These are phyloP conservation scores for Sungouiozyma ichnusensis DNA, from an alignment of 805 yeast species.

Conservation along the genomic window DNA sequence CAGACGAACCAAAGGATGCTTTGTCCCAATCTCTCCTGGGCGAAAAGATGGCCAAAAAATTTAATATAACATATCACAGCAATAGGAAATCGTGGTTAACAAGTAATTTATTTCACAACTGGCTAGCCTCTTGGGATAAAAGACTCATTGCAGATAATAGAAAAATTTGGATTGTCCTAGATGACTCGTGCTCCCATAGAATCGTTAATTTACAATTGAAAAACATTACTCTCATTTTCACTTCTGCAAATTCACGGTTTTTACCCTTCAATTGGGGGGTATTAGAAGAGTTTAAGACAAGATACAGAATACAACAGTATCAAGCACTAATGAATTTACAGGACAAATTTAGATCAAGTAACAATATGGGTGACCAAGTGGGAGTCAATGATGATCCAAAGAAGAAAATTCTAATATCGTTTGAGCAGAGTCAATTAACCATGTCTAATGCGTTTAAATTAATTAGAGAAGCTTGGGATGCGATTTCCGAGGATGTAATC, in stretches of 20 bases:
- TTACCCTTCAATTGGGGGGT: conserved; percentile 58
- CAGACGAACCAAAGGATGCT: conserved; percentile 23
- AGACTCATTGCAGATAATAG: conserved; percentile 38
- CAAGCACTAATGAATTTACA: conserved; percentile 28
- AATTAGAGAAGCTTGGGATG: conserved; percentile 48
- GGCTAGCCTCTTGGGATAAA: conserved; percentile 50
- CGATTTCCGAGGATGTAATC: conserved; percentile 29
- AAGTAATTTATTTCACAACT: conserved; percentile 50
- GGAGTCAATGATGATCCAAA: conserved; percentile 2
- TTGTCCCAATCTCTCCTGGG: conserved; percentile 24
- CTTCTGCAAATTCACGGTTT: conserved; percentile 33
- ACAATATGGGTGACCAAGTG: not conserved
- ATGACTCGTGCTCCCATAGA: conserved; percentile 55
- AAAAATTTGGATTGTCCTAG: conserved; percentile 45
- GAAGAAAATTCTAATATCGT: conserved; percentile 17
- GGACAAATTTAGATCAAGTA: conserved; percentile 9
- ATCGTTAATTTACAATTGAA: conserved; percentile 42
- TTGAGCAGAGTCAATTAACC: conserved; percentile 37
- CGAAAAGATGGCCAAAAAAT: conserved; percentile 39
- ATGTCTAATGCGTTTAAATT: conserved; percentile 48
- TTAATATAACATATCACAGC: conserved; percentile 46
- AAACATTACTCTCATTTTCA: conserved; percentile 32
- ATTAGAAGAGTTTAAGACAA: conserved; percentile 47
- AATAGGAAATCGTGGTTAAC: conserved; percentile 56
- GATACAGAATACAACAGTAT: conserved; percentile 50